Evolutionary conservation across 768 basidiomycete species (phyloP), one percentile per base, ranked within the genome.

Genomic region (Trametes elegans): DNA sequence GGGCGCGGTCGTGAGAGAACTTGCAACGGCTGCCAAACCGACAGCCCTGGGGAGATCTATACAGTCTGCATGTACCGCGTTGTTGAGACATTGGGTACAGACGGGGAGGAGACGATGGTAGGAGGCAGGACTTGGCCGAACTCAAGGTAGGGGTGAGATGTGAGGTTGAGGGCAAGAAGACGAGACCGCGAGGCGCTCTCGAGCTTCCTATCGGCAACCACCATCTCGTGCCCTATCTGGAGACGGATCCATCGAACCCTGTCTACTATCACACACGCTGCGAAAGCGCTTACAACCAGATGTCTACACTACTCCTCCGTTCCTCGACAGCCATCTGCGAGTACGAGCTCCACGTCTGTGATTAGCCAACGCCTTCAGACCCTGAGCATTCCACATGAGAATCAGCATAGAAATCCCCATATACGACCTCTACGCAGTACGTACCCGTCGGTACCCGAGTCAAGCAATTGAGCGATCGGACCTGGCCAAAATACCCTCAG

Each of bases 71-170:
- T 27, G 27, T 14, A 9, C 41, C 41, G 3, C 5, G 16, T 2
- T 26, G 47, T 24, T 56, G 47, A 19, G 55, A 56, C 55, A 56
- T 56, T 8, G 38, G 14, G 11, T 41, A n/a, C 21, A 29, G 16
- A 28, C 29, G 29, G n/a, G 28, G 36, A n/a, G 21, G 26, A 18
- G 24, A 11, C 44, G 14, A 26, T 34, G 45, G 44, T 34, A 39
- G 44, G 38, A 47, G 44, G 44, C 44, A 53, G 51, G 51, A 41
- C 38, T 49, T 36, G 41, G 41, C 35, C 44, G 34, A 53, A 44
- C 52, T 53, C 43, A 27, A 53, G 43, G 42, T 53, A 31, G 52
- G 52, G 46, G 49, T n/a, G 52, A 53, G 52, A 27, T 53, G 46
- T 24, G 23, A 40, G 18, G 52, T 53, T 53, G 52, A 38, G 44